Conservation (phyloP, 2,329 filamentous ascomycete species). For the Trichoderma sp. region DNA sequence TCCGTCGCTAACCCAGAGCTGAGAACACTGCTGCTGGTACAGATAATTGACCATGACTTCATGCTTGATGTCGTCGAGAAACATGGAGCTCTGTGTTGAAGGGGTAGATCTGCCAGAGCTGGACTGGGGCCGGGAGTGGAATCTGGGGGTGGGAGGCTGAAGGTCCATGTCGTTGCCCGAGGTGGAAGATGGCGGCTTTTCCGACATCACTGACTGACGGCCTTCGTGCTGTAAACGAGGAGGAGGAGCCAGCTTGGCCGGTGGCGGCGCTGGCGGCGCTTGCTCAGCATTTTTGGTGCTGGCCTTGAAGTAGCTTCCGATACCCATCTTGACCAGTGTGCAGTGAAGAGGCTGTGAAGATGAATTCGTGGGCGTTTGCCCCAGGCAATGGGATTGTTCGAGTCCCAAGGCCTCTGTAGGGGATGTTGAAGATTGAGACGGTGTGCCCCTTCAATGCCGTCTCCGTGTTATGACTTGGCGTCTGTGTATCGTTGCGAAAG, state of each 20-base stretch:
- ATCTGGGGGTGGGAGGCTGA: slow-evolving; percentile 50
- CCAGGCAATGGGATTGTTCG: slow-evolving; percentile 19
- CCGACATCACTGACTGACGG: slow-evolving; percentile 38
- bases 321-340: slow-evolving; percentile 53
- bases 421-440: background rate
- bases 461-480: background rate
- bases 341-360: background rate
- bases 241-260: slow-evolving; percentile 32
- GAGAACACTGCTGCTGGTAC: slow-evolving; percentile 76
- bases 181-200: slow-evolving; percentile 42
- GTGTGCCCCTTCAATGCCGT: slow-evolving; percentile 1
- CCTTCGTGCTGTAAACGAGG: slow-evolving; percentile 31
- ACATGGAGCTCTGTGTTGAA: slow-evolving; percentile 53
- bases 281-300: slow-evolving; percentile 33
- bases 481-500: background rate
- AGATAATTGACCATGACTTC: slow-evolving; percentile 84
- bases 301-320: slow-evolving; percentile 65
- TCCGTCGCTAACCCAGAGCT: slow-evolving; percentile 72
- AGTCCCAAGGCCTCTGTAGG: slow-evolving; percentile 21
- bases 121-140: slow-evolving; percentile 41
- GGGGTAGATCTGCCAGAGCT: slow-evolving; percentile 49
- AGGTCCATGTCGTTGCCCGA: slow-evolving; percentile 50
- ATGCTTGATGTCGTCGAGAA: slow-evolving; percentile 73
- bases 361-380: background rate
- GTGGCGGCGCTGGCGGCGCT: slow-evolving; percentile 27